A percentile compares a stretch with the other conserved stretches of the same genome.
Conservation (phyloP, 768 basidiomycete species). For the Ephemerocybe angulata region DNA sequence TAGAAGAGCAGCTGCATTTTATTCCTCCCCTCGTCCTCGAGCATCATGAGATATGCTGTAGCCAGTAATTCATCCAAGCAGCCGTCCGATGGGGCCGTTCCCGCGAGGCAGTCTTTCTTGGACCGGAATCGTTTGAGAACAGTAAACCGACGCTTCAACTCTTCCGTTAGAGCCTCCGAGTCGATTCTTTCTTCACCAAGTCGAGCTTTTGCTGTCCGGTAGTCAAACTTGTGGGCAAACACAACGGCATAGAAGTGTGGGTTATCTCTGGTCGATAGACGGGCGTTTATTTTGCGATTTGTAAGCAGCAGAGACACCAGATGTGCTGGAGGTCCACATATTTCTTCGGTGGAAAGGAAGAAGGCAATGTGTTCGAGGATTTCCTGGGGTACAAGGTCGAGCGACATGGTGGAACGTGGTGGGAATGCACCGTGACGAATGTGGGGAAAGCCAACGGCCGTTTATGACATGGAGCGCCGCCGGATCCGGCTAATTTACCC, state of each 20-base stretch:
- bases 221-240: conserved; percentile 67
- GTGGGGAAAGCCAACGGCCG: conserved; percentile 1
- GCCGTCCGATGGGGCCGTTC: background rate
- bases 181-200: conserved; percentile 39
- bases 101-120: conserved; percentile 32
- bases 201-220: conserved; percentile 44
- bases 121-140: conserved; percentile 54
- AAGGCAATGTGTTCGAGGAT: conserved; percentile 77
- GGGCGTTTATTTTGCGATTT: conserved; percentile 44
- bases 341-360: conserved; percentile 47
- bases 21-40: conserved; percentile 79
- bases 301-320: conserved; percentile 54
- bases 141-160: conserved; percentile 60
- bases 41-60: conserved; percentile 70
- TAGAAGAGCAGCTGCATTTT: conserved; percentile 67
- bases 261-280: conserved; percentile 51
- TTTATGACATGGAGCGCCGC: conserved; percentile 3
- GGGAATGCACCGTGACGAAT: background rate
- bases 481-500: conserved; percentile 6
- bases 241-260: conserved; percentile 72
- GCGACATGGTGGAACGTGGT: conserved; percentile 23
- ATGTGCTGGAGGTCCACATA: conserved; percentile 59
- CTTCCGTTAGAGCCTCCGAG: conserved; percentile 49
- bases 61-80: conserved; percentile 51
- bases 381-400: conserved; percentile 66